phyloP scores from a whole-genome alignment of 805 yeast species.

The Candida berthetii region DNA sequence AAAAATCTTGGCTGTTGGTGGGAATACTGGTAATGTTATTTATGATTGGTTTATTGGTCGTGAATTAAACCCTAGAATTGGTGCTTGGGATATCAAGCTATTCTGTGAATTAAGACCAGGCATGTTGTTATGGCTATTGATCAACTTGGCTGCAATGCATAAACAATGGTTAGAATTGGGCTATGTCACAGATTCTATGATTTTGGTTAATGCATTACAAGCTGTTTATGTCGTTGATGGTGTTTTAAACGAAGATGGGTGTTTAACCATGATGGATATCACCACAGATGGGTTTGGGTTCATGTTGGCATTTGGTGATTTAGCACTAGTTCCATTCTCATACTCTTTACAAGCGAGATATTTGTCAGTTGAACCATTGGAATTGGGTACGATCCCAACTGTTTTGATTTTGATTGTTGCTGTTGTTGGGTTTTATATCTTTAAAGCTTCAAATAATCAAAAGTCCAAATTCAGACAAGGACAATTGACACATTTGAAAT shows the following conservation, averaged over 20 bases:
- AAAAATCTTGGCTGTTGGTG: slow-evolving; percentile 76
- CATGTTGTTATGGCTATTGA: slow-evolving; percentile 74
- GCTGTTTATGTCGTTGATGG: slow-evolving; percentile 86
- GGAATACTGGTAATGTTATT: slow-evolving; percentile 68
- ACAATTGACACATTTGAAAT: slow-evolving; percentile 58
- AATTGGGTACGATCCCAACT: slow-evolving; percentile 36
- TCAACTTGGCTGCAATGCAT: slow-evolving; percentile 76
- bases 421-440: slow-evolving; percentile 68
- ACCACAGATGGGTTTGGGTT: slow-evolving; percentile 97
- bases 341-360: slow-evolving; percentile 85
- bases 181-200: slow-evolving; percentile 60
- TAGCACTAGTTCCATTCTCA: slow-evolving; percentile 88
- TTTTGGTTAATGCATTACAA: slow-evolving; percentile 65
- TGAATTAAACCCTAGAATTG: slow-evolving; percentile 88
- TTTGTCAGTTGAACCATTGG: slow-evolving; percentile 55
- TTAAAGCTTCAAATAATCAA: slow-evolving; percentile 79
- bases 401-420: slow-evolving; percentile 40
- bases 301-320: slow-evolving; percentile 93
- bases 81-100: slow-evolving; percentile 79
- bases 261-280: slow-evolving; percentile 90
- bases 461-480: slow-evolving; percentile 83
- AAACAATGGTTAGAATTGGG: slow-evolving; percentile 66
- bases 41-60: slow-evolving; percentile 98
- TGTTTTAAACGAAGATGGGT: slow-evolving; percentile 85
- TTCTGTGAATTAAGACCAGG: slow-evolving; percentile 97